Evolutionary conservation across 352 stramenopile genomes (phyloP).

Genomic region (Globisporangium nunn): DNA sequence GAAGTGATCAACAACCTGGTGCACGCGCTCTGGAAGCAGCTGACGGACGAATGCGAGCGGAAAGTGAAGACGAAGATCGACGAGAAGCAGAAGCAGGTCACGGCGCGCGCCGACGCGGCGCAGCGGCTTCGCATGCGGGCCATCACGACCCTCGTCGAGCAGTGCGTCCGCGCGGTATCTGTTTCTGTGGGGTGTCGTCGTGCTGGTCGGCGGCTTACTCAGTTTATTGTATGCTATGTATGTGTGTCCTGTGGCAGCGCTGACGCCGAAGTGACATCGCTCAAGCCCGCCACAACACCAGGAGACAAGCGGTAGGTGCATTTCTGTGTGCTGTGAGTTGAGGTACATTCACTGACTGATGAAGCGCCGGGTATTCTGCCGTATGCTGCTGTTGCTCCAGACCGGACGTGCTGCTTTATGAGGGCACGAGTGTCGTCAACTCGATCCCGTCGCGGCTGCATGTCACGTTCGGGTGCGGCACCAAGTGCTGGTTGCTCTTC

Average conservation of each 20-base stretch:
- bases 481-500: too few species aligned
- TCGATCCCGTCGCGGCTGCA: slow-evolving; percentile 61
- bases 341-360: neutral
- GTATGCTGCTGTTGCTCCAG: slow-evolving; percentile 11
- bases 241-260: slow-evolving; percentile 18
- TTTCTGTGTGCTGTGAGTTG: neutral
- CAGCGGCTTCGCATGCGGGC: slow-evolving; percentile 51
- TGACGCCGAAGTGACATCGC: slow-evolving; percentile 32
- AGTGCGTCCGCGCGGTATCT: slow-evolving; percentile 27
- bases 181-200: neutral
- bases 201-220: neutral
- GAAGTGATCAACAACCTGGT: slow-evolving; percentile 65
- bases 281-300: slow-evolving; percentile 24
- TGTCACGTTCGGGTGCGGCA: slow-evolving; percentile 63
- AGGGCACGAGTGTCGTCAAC: slow-evolving; percentile 70
- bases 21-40: slow-evolving; percentile 53
- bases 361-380: too few species aligned
- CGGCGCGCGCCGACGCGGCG: slow-evolving; percentile 43
- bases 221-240: neutral
- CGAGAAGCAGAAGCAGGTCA: slow-evolving; percentile 77
- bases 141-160: slow-evolving; percentile 50
- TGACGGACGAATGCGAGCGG: slow-evolving; percentile 43
- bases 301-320: slow-evolving; percentile 8
- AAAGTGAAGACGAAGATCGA: slow-evolving; percentile 65
- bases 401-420: slow-evolving; percentile 74